These are phyloP conservation scores for Ascochyta clinopodiicola DNA, from an alignment of 2,329 filamentous ascomycete genomes.

Conservation along the genomic window DNA sequence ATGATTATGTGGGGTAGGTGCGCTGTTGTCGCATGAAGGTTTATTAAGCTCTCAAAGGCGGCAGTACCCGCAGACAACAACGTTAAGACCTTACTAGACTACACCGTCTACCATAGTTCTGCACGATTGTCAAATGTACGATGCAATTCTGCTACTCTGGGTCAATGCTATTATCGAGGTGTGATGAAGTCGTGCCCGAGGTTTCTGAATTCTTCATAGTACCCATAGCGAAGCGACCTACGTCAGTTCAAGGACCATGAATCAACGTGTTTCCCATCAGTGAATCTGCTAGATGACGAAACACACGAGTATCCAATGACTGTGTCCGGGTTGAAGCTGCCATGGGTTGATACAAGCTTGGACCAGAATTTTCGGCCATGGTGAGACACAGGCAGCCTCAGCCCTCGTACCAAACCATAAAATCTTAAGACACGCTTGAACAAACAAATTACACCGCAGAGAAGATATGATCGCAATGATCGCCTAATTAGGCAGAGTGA, in stretches of 20 bases:
- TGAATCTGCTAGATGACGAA: not conserved
- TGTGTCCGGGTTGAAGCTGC: not conserved
- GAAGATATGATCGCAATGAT: not conserved
- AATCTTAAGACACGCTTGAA: not conserved
- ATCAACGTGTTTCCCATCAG: not conserved
- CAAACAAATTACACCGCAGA: not conserved
- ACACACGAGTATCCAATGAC: not conserved
- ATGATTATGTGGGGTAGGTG: not conserved
- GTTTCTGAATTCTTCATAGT: not conserved
- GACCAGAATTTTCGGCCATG: not conserved
- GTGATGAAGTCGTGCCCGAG: not conserved
- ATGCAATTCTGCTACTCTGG: too few species aligned
- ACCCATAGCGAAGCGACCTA: not conserved
- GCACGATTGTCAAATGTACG: not conserved
- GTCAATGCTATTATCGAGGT: not conserved
- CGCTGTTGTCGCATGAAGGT: not conserved
- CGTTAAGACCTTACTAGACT: not conserved
- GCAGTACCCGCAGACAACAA: slow-evolving; percentile 1
- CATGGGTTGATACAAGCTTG: slow-evolving; percentile 8
- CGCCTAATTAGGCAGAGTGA: not conserved
- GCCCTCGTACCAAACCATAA: not conserved
- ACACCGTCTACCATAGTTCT: not conserved
- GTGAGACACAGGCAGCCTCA: slow-evolving; percentile 12
- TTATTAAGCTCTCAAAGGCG: slow-evolving; percentile 1
- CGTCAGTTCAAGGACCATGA: not conserved